Evolutionary conservation across 345 rosid species (phyloP).

Genomic region (Citrus hindsii): DNA sequence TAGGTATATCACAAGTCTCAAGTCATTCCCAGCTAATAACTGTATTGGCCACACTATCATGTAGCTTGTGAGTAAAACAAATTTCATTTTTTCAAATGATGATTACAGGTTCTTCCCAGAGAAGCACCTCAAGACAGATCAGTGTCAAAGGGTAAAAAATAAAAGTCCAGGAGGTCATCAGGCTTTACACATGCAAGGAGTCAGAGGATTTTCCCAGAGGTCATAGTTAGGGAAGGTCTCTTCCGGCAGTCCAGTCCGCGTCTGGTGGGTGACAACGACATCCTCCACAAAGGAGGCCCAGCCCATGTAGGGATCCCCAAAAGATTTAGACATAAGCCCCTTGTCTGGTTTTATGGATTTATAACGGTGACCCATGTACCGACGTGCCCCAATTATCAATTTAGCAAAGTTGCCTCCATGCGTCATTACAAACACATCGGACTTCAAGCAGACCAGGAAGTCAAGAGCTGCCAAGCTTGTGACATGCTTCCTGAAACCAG

Average conservation of each 20-base stretch:
- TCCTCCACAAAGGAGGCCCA: constrained; percentile 99
- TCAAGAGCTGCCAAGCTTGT: constrained; percentile 98
- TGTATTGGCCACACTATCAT: background rate
- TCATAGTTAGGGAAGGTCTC: constrained; percentile 99
- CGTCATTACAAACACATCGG: constrained; percentile 99
- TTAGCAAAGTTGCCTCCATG: constrained; percentile 99
- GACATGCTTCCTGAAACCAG: constrained; percentile 86
- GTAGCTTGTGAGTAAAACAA: constrained; percentile 10
- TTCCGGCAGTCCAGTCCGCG: constrained; percentile 95
- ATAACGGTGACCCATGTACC: constrained; percentile 94
- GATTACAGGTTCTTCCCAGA: background rate
- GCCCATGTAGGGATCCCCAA: constrained; percentile 98
- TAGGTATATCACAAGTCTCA: background rate
- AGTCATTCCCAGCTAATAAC: background rate
- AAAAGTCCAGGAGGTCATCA: constrained; percentile 26
- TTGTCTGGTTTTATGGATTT: constrained; percentile 98
- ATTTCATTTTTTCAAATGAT: constrained; percentile 5
- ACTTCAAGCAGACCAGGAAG: constrained; percentile 91
- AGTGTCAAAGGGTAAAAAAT: constrained; percentile 2
- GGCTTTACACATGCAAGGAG: constrained; percentile 99
- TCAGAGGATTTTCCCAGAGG: constrained; percentile 99
- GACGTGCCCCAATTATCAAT: constrained; percentile 90
- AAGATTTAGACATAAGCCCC: constrained; percentile 97
- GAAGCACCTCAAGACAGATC: constrained; percentile 16
- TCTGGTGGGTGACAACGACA: constrained; percentile 89